Evolutionary conservation across 208 protist species (phyloP).

Genomic region (Crithidia acanthocephali): DNA sequence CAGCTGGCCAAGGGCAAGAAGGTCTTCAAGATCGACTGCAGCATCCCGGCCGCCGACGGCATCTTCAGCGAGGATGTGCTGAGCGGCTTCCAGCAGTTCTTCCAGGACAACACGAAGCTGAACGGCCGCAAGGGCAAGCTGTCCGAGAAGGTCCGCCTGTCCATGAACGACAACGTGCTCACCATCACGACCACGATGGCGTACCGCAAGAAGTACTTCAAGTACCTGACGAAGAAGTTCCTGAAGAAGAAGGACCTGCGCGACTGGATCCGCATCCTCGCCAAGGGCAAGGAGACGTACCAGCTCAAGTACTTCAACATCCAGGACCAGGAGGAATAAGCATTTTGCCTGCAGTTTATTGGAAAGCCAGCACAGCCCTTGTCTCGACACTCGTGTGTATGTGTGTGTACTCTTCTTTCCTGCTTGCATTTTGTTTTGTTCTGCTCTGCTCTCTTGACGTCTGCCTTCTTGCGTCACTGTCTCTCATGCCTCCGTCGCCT

Average conservation of each 20-base stretch:
- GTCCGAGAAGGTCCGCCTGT: slow-evolving; percentile 90
- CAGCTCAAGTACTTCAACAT: slow-evolving; percentile 99
- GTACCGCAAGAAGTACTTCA: slow-evolving; percentile 99
- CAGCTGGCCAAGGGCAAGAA: slow-evolving; percentile 91
- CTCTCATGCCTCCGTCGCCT: not conserved
- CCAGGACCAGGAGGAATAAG: slow-evolving; percentile 92
- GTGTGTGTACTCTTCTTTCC: slow-evolving; percentile 37
- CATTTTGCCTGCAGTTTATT: not conserved
- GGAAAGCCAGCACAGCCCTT: not conserved
- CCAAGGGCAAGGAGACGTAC: slow-evolving; percentile 96
- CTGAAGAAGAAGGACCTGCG: slow-evolving; percentile 98
- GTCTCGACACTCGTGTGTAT: not conserved
- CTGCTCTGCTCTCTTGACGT: slow-evolving; percentile 43
- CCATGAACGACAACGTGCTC: slow-evolving; percentile 93
- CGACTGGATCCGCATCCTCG: slow-evolving; percentile 98
- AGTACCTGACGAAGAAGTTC: slow-evolving; percentile 99
- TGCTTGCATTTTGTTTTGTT: slow-evolving; percentile 91
- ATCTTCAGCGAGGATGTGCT: slow-evolving; percentile 90
- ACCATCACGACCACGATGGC: slow-evolving; percentile 88
- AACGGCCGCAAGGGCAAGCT: slow-evolving; percentile 98
- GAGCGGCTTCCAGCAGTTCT: slow-evolving; percentile 96
- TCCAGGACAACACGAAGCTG: slow-evolving; percentile 98
- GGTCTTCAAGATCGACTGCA: slow-evolving; percentile 87
- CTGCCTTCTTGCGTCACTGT: not conserved
- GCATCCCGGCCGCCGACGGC: slow-evolving; percentile 59